These are phyloP conservation scores for Citrus hindsii DNA, from an alignment of 345 rosid species.

Conservation along the genomic window DNA sequence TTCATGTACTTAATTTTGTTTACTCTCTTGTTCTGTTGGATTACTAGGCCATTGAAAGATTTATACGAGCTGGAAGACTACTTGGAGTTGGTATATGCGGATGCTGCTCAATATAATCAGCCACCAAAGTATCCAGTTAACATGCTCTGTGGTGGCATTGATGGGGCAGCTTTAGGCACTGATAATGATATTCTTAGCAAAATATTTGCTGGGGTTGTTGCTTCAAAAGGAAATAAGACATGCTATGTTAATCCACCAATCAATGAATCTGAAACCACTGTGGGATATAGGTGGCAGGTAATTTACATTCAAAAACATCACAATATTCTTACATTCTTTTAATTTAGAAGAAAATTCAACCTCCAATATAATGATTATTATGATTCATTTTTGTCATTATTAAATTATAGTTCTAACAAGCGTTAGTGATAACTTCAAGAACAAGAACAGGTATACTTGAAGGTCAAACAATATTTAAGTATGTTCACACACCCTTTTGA, in stretches of 20 bases:
- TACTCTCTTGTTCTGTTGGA: no score
- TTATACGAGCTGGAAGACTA: conserved; percentile 20
- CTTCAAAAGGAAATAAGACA: background rate
- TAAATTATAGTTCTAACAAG: background rate
- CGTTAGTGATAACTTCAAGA: background rate
- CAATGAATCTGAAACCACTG: no score
- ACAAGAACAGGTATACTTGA: no score
- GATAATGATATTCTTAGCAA: conserved; percentile 24
- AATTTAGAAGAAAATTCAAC: background rate
- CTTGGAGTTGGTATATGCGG: background rate
- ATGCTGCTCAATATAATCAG: conserved; percentile 20
- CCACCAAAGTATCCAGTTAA: conserved; percentile 24
- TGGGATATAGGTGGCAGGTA: conserved; percentile 49
- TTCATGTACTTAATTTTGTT: no score
- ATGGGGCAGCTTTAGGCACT: conserved; percentile 12
- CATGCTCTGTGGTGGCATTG: conserved; percentile 19
- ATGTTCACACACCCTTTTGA: no score
- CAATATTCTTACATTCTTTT: no score
- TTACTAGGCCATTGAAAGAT: conserved; percentile 26
- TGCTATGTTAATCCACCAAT: conserved; percentile 14
- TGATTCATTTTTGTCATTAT: no score
- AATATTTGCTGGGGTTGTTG: conserved; percentile 23
- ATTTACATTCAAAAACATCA: no score
- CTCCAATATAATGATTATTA: background rate
- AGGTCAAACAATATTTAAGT: no score